Percentiles rank a stretch among this genome's conserved stretches.
These are phyloP conservation scores for Lecanicillium sp. DNA, from an alignment of 2,329 filamentous ascomycete genomes.

Conservation along the genomic window DNA sequence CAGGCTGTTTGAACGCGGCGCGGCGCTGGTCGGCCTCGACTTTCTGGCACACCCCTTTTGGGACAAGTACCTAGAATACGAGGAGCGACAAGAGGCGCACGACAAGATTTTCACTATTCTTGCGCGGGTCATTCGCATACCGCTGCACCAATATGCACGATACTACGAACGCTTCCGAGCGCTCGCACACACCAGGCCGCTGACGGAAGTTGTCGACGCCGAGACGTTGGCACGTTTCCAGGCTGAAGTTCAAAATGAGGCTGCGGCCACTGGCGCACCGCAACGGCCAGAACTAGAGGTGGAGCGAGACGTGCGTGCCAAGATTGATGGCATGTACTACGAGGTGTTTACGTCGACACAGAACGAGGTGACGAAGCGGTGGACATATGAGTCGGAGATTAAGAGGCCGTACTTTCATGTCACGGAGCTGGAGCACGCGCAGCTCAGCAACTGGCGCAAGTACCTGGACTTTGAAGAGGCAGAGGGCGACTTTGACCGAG, in stretches of 20 bases:
- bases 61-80: constrained; percentile 98
- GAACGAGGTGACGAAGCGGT: constrained; percentile 81
- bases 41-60: constrained; percentile 94
- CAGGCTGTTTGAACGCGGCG: constrained; percentile 89
- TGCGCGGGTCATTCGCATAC: constrained; percentile 75
- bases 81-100: constrained; percentile 77
- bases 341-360: constrained; percentile 77
- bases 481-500: constrained; percentile 69
- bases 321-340: constrained; percentile 74
- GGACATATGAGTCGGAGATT: constrained; percentile 90
- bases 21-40: constrained; percentile 78
- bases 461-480: constrained; percentile 94
- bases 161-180: constrained; percentile 90
- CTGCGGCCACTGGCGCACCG: constrained; percentile 55
- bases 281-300: constrained; percentile 67
- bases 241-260: constrained; percentile 64
- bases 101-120: constrained; percentile 83
- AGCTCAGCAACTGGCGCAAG: constrained; percentile 87
- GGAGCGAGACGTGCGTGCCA: constrained; percentile 72
- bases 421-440: constrained; percentile 78
- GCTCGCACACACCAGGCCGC: constrained; percentile 63
- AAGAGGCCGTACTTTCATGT: constrained; percentile 97
- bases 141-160: constrained; percentile 89
- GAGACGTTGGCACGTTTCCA: constrained; percentile 63
- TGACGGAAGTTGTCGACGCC: constrained; percentile 63